These are phyloP conservation scores for Penicillium sp. DNA, from an alignment of 2,329 filamentous ascomycete species.

Conservation along the genomic window DNA sequence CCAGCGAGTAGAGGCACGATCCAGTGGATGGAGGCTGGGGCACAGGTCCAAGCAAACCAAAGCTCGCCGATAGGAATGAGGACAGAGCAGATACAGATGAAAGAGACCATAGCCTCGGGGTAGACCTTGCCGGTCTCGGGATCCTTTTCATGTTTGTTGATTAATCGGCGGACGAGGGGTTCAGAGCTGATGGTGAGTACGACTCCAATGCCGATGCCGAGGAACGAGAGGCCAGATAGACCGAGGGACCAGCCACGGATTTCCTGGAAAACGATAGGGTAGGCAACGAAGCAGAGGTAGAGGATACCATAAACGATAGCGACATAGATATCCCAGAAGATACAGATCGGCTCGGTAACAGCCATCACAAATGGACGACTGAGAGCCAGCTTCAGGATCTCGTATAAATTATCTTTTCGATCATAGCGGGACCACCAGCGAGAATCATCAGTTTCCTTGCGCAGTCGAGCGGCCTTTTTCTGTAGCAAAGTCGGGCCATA, in stretches of 20 bases:
- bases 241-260: slow-evolving; percentile 76
- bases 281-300: slow-evolving; percentile 87
- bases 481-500: slow-evolving; percentile 73
- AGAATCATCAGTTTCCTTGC: slow-evolving; percentile 69
- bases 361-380: slow-evolving; percentile 76
- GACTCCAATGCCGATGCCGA: slow-evolving; percentile 66
- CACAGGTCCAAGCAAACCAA: slow-evolving; percentile 84
- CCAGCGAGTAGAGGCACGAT: slow-evolving; percentile 76
- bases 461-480: slow-evolving; percentile 62
- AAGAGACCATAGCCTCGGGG: slow-evolving; percentile 78
- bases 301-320: slow-evolving; percentile 82
- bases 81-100: slow-evolving; percentile 76
- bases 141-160: slow-evolving; percentile 74
- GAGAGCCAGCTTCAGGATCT: slow-evolving; percentile 73
- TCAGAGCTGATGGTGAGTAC: slow-evolving; percentile 56
- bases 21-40: slow-evolving; percentile 76
- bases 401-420: slow-evolving; percentile 62
- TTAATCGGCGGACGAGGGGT: slow-evolving; percentile 73
- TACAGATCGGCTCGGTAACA: slow-evolving; percentile 82
- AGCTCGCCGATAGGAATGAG: slow-evolving; percentile 77
- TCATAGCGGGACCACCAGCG: slow-evolving; percentile 83
- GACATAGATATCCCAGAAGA: slow-evolving; percentile 72
- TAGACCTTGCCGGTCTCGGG: slow-evolving; percentile 70
- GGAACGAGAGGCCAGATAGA: slow-evolving; percentile 73
- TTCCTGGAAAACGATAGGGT: slow-evolving; percentile 78